Evolutionary conservation across 352 stramenopile species (phyloP).

Genomic region (Thraustotheca clavata): DNA sequence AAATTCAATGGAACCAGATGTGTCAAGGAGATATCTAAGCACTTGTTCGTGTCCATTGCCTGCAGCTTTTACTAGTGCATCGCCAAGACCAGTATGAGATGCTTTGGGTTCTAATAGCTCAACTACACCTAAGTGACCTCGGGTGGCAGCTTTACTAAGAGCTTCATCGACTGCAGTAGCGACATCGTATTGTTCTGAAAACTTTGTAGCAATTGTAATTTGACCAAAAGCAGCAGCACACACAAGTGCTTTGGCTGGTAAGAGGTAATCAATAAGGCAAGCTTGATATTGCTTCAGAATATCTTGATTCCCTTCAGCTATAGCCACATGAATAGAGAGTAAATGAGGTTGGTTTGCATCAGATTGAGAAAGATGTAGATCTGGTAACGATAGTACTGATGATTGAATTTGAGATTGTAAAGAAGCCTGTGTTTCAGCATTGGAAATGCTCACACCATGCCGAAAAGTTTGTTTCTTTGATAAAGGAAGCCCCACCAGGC

Average conservation of each 20-base stretch:
- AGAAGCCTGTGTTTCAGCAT: neutral
- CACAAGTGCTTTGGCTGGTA: neutral
- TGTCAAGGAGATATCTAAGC: neutral
- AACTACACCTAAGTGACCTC: neutral
- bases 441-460: neutral
- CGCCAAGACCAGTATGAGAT: neutral
- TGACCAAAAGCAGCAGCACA: neutral
- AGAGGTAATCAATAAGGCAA: neutral
- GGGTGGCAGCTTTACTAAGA: neutral
- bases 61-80: neutral
- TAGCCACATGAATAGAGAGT: neutral
- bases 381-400: neutral
- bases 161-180: neutral
- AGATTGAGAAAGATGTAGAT: neutral
- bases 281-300: neutral
- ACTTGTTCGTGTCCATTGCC: neutral
- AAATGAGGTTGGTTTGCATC: neutral
- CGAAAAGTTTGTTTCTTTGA: neutral
- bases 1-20: neutral
- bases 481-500: neutral
- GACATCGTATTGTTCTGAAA: neutral
- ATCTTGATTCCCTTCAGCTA: neutral
- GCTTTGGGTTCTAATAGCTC: neutral
- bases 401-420: neutral
- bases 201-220: neutral